Evolutionary conservation across 306 rosid species (phyloP).

Genomic region (Casuarina equisetifolia): DNA sequence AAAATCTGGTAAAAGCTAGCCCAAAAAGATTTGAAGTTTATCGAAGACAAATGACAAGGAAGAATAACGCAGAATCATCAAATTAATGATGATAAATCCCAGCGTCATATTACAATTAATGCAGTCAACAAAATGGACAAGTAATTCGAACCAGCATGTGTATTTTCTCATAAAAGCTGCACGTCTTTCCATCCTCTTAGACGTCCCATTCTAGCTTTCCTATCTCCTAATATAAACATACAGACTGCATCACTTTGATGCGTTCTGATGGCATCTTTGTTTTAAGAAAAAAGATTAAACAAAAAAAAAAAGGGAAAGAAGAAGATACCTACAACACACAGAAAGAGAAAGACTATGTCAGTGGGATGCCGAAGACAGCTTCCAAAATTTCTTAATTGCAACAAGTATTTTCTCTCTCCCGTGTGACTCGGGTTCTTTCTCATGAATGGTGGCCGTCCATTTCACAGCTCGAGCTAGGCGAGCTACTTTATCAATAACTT

Average conservation of each 20-base stretch:
- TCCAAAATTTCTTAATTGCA: slow-evolving; percentile 78
- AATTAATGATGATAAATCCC: slow-evolving; percentile 12
- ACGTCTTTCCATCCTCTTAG: slow-evolving; percentile 33
- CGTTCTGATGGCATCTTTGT: slow-evolving; percentile 37
- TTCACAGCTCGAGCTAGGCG: slow-evolving; percentile 69
- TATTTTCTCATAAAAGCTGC: slow-evolving; percentile 33
- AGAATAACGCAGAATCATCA: slow-evolving; percentile 9
- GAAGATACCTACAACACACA: slow-evolving; percentile 41
- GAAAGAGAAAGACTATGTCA: slow-evolving; percentile 26
- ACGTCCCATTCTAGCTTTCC: slow-evolving; percentile 37
- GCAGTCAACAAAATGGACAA: slow-evolving; percentile 17
- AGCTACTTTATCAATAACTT: slow-evolving; percentile 70
- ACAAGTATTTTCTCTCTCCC: slow-evolving; percentile 77
- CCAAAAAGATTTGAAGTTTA: not conserved
- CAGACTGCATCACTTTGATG: slow-evolving; percentile 39
- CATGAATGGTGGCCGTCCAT: slow-evolving; percentile 64
- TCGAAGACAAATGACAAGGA: not conserved
- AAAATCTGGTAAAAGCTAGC: not conserved
- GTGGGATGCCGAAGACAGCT: slow-evolving; percentile 50
- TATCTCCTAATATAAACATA: slow-evolving; percentile 38
- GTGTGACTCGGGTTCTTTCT: slow-evolving; percentile 73
- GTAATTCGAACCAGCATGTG: slow-evolving; percentile 33
- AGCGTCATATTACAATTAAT: slow-evolving; percentile 35
- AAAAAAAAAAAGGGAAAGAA: slow-evolving; percentile 25
- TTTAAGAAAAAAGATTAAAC: not conserved